Conservation (phyloP, 2,329 filamentous ascomycete genomes). For the Aspergillus japonicus region DNA sequence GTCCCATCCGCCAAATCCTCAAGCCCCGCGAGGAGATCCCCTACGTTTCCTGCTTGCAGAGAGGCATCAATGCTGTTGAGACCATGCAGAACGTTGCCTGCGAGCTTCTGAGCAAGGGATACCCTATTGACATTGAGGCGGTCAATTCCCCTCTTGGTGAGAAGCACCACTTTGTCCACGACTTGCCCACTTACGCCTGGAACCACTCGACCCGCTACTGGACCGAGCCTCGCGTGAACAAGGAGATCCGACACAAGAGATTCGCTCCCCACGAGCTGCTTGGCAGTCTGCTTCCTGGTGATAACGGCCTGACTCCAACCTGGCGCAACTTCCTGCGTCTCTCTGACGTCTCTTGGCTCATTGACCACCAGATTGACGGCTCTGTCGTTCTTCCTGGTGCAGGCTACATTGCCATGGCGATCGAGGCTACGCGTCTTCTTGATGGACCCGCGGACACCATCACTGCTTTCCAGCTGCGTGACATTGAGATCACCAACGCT, state of each 20-base stretch:
- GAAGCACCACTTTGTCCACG: background rate
- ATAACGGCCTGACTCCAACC: background rate
- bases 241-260: slow-evolving; percentile 19
- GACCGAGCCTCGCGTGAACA: slow-evolving; percentile 26
- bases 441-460: no score
- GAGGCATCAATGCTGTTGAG: background rate
- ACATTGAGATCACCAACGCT: no score
- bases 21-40: background rate
- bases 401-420: background rate
- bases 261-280: slow-evolving; percentile 27
- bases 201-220: slow-evolving; percentile 26
- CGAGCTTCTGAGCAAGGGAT: background rate
- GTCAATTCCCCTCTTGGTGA: no score
- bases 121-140: no score
- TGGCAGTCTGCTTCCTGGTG: slow-evolving; percentile 13
- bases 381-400: background rate
- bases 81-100: background rate
- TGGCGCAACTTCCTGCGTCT: background rate
- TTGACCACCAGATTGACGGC: background rate
- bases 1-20: slow-evolving; percentile 30
- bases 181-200: slow-evolving; percentile 31
- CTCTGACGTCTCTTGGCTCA: background rate
- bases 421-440: background rate
- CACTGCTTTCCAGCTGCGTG: no score
- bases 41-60: slow-evolving; percentile 6